A percentile compares a stretch with the other conserved stretches of the same genome.
Conservation (phyloP, 208 protist species). For the Angomonas ambiguus region DNA sequence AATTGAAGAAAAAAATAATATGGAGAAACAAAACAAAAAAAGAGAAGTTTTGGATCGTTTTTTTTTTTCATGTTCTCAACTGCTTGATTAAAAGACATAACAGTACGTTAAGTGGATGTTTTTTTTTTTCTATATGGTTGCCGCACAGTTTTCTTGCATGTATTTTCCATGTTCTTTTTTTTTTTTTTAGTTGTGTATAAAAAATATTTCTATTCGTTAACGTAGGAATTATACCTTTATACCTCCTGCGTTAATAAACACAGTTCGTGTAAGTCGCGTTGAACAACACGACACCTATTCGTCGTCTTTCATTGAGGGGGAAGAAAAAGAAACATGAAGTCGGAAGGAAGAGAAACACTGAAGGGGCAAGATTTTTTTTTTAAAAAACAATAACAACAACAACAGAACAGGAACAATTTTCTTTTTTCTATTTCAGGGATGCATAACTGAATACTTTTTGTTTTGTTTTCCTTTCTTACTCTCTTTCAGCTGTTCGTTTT, state of each 20-base stretch:
- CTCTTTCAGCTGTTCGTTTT: not conserved
- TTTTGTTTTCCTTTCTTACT: not conserved
- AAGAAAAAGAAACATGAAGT: too few species aligned
- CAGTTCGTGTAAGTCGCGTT: not conserved
- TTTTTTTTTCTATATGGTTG: not conserved
- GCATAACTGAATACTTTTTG: not conserved
- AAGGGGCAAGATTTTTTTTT: too few species aligned
- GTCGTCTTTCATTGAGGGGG: too few species aligned
- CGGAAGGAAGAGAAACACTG: too few species aligned
- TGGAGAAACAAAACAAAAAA: conserved; percentile 8
- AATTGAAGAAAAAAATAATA: conserved; percentile 15
- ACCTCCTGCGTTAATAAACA: too few species aligned
- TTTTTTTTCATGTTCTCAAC: conserved; percentile 13
- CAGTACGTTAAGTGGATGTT: not conserved
- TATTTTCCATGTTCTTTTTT: not conserved
- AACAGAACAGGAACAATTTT: too few species aligned
- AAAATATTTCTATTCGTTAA: too few species aligned
- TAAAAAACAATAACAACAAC: too few species aligned
- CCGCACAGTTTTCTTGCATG: conserved; percentile 12
- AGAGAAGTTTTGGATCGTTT: conserved; percentile 9
- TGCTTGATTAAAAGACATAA: not conserved
- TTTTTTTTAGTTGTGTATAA: not conserved
- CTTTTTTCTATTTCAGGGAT: not conserved
- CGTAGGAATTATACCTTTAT: too few species aligned
- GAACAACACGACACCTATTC: too few species aligned